Evolutionary conservation across 2,329 filamentous ascomycete genomes (phyloP), one percentile per base, ranked within the genome.

Genomic region (Verticillium klebahnii): DNA sequence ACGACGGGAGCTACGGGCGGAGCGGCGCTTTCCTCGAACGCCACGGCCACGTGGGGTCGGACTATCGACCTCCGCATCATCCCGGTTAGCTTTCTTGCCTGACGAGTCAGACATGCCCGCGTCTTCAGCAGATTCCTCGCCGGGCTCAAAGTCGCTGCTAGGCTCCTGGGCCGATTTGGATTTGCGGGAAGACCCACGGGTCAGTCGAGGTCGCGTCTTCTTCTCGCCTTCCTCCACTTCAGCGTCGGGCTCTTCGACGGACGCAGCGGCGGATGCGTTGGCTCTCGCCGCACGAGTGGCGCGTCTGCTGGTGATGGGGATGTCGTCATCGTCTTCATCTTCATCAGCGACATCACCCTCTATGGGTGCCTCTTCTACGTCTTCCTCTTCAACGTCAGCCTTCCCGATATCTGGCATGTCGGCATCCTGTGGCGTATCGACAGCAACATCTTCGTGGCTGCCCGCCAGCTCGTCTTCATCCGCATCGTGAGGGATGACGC

Each of bases 81-180:
- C 75, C 34, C 74, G 74, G 5, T 72, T 73, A 19, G 64, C 73
- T 50, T 78, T 73, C 56, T 69, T 68, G 36, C 70, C 71, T 1
- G 70, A 68, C 14, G 75, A 77, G 5, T 68, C 78, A 1, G 80
- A 82, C 32, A 66, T 65, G 9, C 74, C 76, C 12, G 79, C 80
- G 9, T 80, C 83, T 29, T 85, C 84, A 5, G 81, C 85, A 0
- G 83, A 86, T 60, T 86, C 85, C 29, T 86, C 82, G 15, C 78
- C 82, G 19, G 85, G 85, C 60, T 87, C 85, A 67, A 87, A 87
- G 65, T 87, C 85, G 67, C 84, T 87, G 59, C 84, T 86, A 5
- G 79, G 80, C 62, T 87, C 84, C 61, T 83, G 79, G 2, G 76
- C 69, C 7, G 79, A 80, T 66, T 78, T 78, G 7, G 79, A 80